Base-by-base conservation (phyloP, 176 grass and related monocot species). In the Otatea glauca region DNA sequence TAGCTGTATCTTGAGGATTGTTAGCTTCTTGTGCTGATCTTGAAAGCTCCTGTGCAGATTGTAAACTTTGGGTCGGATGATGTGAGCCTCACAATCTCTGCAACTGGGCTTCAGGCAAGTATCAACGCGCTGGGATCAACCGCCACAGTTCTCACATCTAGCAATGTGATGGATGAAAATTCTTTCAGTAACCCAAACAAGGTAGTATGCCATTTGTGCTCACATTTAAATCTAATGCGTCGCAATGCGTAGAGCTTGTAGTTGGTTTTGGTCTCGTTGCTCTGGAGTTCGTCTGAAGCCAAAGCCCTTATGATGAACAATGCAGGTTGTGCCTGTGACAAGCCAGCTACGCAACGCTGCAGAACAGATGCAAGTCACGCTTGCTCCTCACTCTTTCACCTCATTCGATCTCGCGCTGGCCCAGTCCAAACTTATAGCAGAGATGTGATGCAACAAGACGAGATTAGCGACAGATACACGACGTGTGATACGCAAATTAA, bases 111-210 rank as follows among this genome's bases (percentile, higher is more conserved):
- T 68, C 42, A 94, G 62, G 47, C 62, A 37, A 54, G 77, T n/a
- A 60, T 94, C 42, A 84, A 84, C 37, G 53, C 82, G 10, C 12
- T 74, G 24, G 74, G 51, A 77, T 92, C 92, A 25, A 87, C 77
- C 6, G 29, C 43, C 24, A 97, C 92, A 66, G 69, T 92, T 84
- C 86, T 97, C 29, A 91, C 90, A 60, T 97, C 94, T n/a, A 59
- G 65, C 50, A 78, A 92, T 87, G 77, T 97, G 69, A 92, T 86
- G 92, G 92, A 94, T 66, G 94, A 89, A 77, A 97, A 97, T 87
- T 91, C 94, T 24, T 97, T 97, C 51, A 79, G 76, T 54, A 74
- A 86, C 68, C 92, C 84, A 15, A 97, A 78, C 32, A 97, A 97
- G 90, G 94, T 97, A 83, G 65, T 18, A 25, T 16, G 68, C 5